Conservation (phyloP, 495 filamentous ascomycete genomes). For the Xylona heveae region DNA sequence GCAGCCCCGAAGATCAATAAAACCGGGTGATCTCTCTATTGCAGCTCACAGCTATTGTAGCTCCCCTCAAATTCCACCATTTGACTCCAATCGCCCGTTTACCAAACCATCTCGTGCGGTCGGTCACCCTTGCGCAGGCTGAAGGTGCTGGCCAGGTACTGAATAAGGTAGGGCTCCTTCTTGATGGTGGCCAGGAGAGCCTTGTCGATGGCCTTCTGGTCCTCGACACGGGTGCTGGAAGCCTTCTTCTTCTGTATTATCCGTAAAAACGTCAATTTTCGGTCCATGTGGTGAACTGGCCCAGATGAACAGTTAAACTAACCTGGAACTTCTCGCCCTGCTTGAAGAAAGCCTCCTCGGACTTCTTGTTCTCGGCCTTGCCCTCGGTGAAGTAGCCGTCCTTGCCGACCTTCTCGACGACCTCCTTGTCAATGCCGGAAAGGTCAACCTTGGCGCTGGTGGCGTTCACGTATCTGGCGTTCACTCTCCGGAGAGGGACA, state of each 20-base stretch:
- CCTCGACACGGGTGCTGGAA: conserved; percentile 66
- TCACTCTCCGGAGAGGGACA: conserved; percentile 93
- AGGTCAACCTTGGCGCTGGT: conserved; percentile 82
- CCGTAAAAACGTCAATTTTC: conserved; percentile 2
- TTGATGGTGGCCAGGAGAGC: conserved; percentile 76
- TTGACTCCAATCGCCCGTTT: conserved; percentile 9
- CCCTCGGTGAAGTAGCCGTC: conserved; percentile 90
- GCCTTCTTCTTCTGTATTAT: conserved; percentile 78
- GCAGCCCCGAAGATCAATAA: no score
- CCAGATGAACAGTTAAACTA: conserved; percentile 16
- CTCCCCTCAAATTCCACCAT: no score
- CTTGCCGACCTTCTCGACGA: conserved; percentile 63
- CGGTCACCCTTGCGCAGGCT: conserved; percentile 94
- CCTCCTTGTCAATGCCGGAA: conserved; percentile 55
- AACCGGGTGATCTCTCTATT: no score
- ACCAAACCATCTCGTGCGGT: conserved; percentile 71
- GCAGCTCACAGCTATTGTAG: no score
- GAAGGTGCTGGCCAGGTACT: conserved; percentile 83
- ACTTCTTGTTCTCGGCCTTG: conserved; percentile 72
- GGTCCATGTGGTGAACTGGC: not conserved
- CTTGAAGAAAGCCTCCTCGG: conserved; percentile 93
- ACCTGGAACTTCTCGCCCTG: conserved; percentile 95
- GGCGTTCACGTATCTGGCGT: conserved; percentile 96
- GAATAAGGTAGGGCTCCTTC: conserved; percentile 75
- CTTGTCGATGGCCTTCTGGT: conserved; percentile 98